Evolutionary conservation across 805 yeast species (phyloP).

Genomic region (Candida vaughaniae): DNA sequence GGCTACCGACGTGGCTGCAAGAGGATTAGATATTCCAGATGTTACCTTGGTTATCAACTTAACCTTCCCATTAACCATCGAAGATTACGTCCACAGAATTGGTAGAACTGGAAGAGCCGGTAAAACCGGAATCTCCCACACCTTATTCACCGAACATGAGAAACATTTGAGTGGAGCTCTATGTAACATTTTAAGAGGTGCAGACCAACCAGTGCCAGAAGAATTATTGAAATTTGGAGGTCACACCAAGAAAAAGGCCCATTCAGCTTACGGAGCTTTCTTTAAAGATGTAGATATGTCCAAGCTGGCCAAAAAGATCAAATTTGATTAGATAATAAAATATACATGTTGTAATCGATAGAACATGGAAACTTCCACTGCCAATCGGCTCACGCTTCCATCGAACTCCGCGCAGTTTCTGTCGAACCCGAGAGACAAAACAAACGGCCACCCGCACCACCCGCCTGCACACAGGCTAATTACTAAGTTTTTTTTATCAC

Average conservation of each 20-base stretch:
- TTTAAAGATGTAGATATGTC: slow-evolving; percentile 87
- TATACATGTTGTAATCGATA: no score
- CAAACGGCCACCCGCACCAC: no score
- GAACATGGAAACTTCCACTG: no score
- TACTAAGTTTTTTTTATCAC: not conserved
- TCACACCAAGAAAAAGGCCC: slow-evolving; percentile 96
- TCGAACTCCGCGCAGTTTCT: no score
- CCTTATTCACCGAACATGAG: slow-evolving; percentile 94
- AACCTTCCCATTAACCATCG: slow-evolving; percentile 94
- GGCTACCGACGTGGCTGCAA: slow-evolving; percentile 98
- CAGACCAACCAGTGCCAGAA: slow-evolving; percentile 93
- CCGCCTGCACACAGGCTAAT: not conserved
- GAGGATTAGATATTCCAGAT: slow-evolving; percentile 97
- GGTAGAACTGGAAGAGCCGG: slow-evolving; percentile 99
- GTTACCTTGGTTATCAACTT: slow-evolving; percentile 93
- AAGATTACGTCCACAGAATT: slow-evolving; percentile 95
- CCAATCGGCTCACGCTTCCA: no score
- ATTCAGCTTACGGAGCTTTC: slow-evolving; percentile 97
- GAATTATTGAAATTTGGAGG: slow-evolving; percentile 94
- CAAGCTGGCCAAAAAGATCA: slow-evolving; percentile 85
- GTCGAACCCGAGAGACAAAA: no score
- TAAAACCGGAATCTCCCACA: slow-evolving; percentile 89
- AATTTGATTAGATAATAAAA: slow-evolving; percentile 56
- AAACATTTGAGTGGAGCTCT: slow-evolving; percentile 94
- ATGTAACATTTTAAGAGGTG: slow-evolving; percentile 88